These are phyloP conservation scores for Vanrija humicola DNA, from an alignment of 1,284 basidiomycete species.

Conservation along the genomic window DNA sequence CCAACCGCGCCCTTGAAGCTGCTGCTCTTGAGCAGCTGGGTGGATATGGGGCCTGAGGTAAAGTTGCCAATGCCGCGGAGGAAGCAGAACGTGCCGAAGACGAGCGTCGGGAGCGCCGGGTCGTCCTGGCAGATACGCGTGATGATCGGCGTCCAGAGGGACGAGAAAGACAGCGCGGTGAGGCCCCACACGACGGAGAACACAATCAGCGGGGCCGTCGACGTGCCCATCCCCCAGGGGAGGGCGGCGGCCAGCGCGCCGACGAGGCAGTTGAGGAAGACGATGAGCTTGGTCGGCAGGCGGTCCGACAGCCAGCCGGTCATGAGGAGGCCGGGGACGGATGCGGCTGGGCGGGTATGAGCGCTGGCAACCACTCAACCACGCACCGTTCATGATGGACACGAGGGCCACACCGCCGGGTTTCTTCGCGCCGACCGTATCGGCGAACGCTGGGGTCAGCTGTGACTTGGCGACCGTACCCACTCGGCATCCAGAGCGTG, in stretches of 20 bases:
- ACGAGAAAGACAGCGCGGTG: conserved; percentile 29
- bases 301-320: conserved; percentile 43
- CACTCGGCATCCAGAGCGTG: conserved; percentile 29
- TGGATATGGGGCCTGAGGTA: conserved; percentile 38
- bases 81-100: conserved; percentile 41
- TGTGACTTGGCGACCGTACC: background rate
- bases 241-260: conserved; percentile 38
- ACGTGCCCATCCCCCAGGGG: conserved; percentile 46
- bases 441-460: conserved; percentile 31
- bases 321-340: conserved; percentile 38
- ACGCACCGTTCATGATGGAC: conserved; percentile 45
- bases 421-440: conserved; percentile 28
- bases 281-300: conserved; percentile 26
- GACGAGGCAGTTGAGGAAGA: conserved; percentile 34
- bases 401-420: conserved; percentile 42
- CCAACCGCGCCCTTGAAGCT: conserved; percentile 27
- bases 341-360: conserved; percentile 32
- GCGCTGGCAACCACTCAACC: no score
- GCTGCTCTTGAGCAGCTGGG: conserved; percentile 26
- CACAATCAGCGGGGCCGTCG: conserved; percentile 21
- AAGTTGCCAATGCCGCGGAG: conserved; percentile 44
- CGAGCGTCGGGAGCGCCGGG: conserved; percentile 26
- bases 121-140: conserved; percentile 29
- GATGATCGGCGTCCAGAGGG: conserved; percentile 36
- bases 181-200: conserved; percentile 35